These are phyloP conservation scores for Eleusine indica DNA, from an alignment of 176 grass and related monocot genomes.

Conservation along the genomic window DNA sequence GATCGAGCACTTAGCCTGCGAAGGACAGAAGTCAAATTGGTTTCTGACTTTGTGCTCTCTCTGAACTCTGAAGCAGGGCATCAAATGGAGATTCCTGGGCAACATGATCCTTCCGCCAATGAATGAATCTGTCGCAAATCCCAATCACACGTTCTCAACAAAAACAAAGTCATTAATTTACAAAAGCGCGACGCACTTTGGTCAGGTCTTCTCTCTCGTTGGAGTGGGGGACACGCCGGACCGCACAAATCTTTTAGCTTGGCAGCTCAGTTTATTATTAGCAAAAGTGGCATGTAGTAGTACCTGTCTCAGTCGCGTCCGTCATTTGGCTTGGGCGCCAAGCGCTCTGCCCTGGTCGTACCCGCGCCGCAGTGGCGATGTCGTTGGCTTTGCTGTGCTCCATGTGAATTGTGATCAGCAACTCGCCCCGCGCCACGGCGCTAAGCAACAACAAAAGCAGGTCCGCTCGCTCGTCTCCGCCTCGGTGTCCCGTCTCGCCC, in stretches of 20 bases:
- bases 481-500: background rate
- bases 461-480: slow-evolving; percentile 30
- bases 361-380: no score
- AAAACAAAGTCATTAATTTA: background rate
- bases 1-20: background rate
- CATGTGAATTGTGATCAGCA: slow-evolving; percentile 7
- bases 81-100: background rate
- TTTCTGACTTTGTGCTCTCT: background rate
- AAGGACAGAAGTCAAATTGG: background rate
- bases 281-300: no score
- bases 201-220: background rate
- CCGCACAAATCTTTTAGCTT: background rate
- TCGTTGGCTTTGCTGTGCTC: rapidly evolving
- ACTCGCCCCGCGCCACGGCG: background rate
- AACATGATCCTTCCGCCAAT: background rate
- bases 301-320: slow-evolving; percentile 36
- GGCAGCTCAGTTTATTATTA: background rate
- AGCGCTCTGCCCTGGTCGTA: background rate
- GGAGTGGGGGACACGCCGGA: slow-evolving; percentile 6
- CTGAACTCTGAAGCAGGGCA: background rate
- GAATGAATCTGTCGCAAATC: background rate
- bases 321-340: background rate
- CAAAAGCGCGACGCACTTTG: background rate
- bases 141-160: background rate
- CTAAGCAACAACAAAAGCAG: slow-evolving; percentile 42